Evolutionary conservation across 257 asterid genomes (phyloP).

Genomic region (Nicotiana attenuata): DNA sequence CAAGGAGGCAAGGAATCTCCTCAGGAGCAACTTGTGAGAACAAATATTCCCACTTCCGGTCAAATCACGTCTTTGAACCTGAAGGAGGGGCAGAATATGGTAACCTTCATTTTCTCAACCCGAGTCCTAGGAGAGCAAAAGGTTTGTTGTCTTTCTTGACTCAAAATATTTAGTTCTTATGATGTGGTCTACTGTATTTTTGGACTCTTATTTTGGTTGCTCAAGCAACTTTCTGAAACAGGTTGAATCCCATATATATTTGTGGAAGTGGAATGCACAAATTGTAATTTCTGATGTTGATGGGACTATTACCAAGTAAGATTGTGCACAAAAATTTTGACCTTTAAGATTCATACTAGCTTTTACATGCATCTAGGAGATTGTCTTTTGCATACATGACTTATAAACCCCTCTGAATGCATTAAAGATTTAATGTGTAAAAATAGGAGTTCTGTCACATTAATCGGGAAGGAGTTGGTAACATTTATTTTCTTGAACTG

Average conservation of each 20-base stretch:
- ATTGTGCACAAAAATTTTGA: neutral
- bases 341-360: neutral
- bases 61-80: conserved; percentile 86
- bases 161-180: neutral
- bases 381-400: neutral
- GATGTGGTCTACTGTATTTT: conserved; percentile 1
- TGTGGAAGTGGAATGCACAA: conserved; percentile 97
- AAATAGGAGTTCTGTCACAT: neutral
- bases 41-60: conserved; percentile 80
- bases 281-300: conserved; percentile 97
- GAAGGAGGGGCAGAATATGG: conserved; percentile 91
- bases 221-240: conserved; percentile 28
- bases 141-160: conserved; percentile 33
- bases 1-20: conserved; percentile 47
- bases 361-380: neutral
- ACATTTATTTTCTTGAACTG: neutral
- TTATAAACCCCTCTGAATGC: neutral
- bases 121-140: conserved; percentile 92
- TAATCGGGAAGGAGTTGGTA: neutral
- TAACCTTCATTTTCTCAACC: conserved; percentile 70
- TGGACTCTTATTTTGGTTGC: conserved; percentile 3
- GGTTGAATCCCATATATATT: conserved; percentile 99
- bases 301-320: conserved; percentile 98
- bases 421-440: neutral
- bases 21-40: conserved; percentile 64